These are phyloP conservation scores for Andrographis paniculata DNA, from an alignment of 305 asterid genomes.

Conservation along the genomic window DNA sequence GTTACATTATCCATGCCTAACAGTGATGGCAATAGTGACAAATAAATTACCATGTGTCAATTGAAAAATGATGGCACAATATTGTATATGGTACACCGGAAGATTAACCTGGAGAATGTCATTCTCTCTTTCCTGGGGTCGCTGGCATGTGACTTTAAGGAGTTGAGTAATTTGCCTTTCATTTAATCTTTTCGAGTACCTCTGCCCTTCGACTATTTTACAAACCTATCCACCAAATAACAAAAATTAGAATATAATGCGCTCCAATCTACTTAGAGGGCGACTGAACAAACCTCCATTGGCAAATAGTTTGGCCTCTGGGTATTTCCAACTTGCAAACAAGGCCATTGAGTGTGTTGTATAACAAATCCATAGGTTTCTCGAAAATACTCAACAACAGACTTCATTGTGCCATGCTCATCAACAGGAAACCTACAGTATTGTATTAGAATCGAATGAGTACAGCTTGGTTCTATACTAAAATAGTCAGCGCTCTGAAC, in stretches of 20 bases:
- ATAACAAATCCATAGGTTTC: constrained; percentile 78
- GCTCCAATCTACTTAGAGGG: not conserved
- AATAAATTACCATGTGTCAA: not conserved
- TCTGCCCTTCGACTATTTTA: constrained; percentile 88
- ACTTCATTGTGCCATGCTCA: constrained; percentile 68
- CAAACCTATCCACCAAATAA: constrained; percentile 48
- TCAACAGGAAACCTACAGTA: constrained; percentile 67
- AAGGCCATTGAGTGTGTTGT: constrained; percentile 71
- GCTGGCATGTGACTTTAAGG: constrained; percentile 91
- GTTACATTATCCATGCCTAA: too few species aligned
- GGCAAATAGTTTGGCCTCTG: constrained; percentile 86
- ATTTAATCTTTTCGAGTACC: constrained; percentile 84
- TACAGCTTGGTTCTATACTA: constrained; percentile 1
- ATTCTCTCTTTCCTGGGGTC: constrained; percentile 68
- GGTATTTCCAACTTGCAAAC: constrained; percentile 85
- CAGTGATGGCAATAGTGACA: too few species aligned
- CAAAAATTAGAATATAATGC: not conserved
- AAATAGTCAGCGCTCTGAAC: not conserved
- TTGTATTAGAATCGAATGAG: constrained; percentile 16
- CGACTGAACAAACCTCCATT: constrained; percentile 63
- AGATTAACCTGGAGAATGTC: constrained; percentile 64
- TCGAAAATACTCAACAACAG: constrained; percentile 67
- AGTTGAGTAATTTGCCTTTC: constrained; percentile 85
- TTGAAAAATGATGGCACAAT: not conserved
- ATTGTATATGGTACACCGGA: not conserved